Conservation (phyloP, 2,329 filamentous ascomycete species). For the Emergomyces orientalis region DNA sequence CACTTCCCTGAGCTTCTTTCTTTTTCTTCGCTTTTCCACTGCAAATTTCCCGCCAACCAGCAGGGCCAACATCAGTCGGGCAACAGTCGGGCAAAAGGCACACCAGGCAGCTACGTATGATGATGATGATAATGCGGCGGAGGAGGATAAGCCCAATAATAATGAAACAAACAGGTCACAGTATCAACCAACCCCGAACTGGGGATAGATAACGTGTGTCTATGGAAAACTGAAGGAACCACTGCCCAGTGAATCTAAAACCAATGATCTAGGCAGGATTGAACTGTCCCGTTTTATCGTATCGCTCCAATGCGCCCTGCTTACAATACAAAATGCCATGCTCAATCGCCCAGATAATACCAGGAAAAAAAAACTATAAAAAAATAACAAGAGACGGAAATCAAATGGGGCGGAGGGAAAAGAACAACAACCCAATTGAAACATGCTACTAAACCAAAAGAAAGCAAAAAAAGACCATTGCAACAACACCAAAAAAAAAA, state of each 20-base stretch:
- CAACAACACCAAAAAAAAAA: conserved; percentile 3
- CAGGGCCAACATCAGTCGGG: neutral
- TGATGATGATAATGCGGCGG: too few relatives aligned
- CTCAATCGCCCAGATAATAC: too few relatives aligned
- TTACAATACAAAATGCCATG: neutral
- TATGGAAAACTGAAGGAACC: neutral
- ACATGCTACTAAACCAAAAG: too few relatives aligned
- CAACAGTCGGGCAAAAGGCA: neutral
- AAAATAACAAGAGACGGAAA: neutral
- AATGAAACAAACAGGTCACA: too few relatives aligned
- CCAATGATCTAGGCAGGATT: neutral
- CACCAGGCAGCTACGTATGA: too few relatives aligned
- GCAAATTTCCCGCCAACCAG: neutral
- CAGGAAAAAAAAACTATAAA: too few relatives aligned
- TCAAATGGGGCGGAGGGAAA: neutral
- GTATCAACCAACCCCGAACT: too few relatives aligned
- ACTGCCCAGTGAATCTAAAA: neutral
- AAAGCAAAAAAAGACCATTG: too few relatives aligned
- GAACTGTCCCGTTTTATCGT: neutral
- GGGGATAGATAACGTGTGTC: too few relatives aligned
- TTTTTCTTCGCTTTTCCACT: neutral
- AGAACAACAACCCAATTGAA: too few relatives aligned
- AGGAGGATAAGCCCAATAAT: neutral
- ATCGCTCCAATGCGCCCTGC: neutral
- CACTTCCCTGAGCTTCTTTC: conserved; percentile 6